Percentiles rank a stretch among this genome's conserved stretches.
phyloP scores from a whole-genome alignment of 2,329 filamentous ascomycete genomes.

The Boeremia lycopersici region DNA sequence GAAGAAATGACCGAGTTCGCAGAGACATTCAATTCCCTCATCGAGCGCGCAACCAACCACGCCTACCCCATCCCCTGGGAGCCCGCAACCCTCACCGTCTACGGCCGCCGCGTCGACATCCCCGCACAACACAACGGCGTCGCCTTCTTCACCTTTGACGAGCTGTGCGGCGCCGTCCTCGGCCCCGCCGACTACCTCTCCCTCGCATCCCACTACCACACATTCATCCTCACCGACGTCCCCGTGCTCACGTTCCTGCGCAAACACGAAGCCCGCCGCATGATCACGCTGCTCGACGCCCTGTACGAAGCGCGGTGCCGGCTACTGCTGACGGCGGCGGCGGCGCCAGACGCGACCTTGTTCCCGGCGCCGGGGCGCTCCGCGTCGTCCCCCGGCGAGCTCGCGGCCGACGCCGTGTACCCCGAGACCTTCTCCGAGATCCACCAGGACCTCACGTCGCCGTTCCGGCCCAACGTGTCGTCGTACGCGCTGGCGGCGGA shows the following conservation, averaged over 20 bases:
- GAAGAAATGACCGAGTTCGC: slow-evolving; percentile 29
- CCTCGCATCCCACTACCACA: slow-evolving; percentile 79
- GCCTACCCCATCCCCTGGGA: slow-evolving; percentile 53
- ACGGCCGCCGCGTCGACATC: slow-evolving; percentile 67
- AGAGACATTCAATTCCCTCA: slow-evolving; percentile 29
- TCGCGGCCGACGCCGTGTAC: slow-evolving; percentile 60
- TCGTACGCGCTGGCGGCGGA: slow-evolving; percentile 59
- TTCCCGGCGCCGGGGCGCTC: slow-evolving; percentile 60
- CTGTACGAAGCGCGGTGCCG: slow-evolving; percentile 80
- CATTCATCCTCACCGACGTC: slow-evolving; percentile 73
- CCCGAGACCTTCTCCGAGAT: slow-evolving; percentile 74
- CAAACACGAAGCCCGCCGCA: slow-evolving; percentile 80
- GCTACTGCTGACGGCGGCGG: slow-evolving; percentile 70
- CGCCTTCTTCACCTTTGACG: slow-evolving; percentile 69
- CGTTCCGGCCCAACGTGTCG: slow-evolving; percentile 80
- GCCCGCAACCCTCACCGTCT: slow-evolving; percentile 58
- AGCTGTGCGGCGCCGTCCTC: slow-evolving; percentile 68
- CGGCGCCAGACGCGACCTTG: slow-evolving; percentile 75
- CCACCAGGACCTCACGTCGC: slow-evolving; percentile 76
- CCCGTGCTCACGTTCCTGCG: slow-evolving; percentile 69
- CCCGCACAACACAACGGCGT: slow-evolving; percentile 64
- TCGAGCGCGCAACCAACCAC: slow-evolving; percentile 25
- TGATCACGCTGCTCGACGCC: slow-evolving; percentile 81
- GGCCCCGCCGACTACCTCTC: slow-evolving; percentile 85
- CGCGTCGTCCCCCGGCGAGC: neutral